These are phyloP conservation scores for Hordeum marinum DNA, from an alignment of 176 grass and related monocot species.

Conservation along the genomic window DNA sequence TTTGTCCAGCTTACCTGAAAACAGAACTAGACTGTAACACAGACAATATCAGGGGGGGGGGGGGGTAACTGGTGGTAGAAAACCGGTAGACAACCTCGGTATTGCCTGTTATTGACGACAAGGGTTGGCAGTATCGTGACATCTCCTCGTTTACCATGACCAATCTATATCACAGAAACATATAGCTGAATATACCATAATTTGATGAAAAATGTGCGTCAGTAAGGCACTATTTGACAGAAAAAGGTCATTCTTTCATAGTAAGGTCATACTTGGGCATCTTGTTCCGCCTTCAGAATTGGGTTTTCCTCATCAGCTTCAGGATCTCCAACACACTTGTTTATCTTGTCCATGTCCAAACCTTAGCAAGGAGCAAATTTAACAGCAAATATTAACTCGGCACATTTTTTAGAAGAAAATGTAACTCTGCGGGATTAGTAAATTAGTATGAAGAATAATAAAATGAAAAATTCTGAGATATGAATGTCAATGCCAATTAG, in stretches of 20 bases:
- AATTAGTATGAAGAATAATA: not conserved
- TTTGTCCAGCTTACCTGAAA: conserved; percentile 86
- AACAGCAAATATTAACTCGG: not conserved
- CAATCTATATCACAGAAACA: conserved; percentile 46
- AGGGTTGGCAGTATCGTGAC: conserved; percentile 91
- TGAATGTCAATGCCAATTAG: not conserved
- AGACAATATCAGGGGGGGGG: not conserved
- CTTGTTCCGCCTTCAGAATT: conserved; percentile 86
- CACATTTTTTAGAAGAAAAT: not conserved
- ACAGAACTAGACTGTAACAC: conserved; percentile 25
- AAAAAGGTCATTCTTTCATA: not conserved
- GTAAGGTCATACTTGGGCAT: conserved; percentile 49
- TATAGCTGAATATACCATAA: conserved; percentile 21
- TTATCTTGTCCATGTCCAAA: conserved; percentile 58
- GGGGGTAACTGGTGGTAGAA: conserved; percentile 6
- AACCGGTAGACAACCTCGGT: conserved; percentile 56
- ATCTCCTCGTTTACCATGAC: conserved; percentile 70
- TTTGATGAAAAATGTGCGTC: not conserved
- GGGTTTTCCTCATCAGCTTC: conserved; percentile 68
- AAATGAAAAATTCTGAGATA: conserved; percentile 7
- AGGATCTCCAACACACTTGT: conserved; percentile 75
- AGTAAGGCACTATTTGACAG: not conserved
- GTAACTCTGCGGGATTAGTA: not conserved
- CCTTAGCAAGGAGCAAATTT: conserved; percentile 29
- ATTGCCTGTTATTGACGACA: conserved; percentile 86